Percentiles rank a stretch among this genome's conserved stretches.
Evolutionary conservation across 352 stramenopile genomes (phyloP).

Genomic region (Phytophthora hybrid): DNA sequence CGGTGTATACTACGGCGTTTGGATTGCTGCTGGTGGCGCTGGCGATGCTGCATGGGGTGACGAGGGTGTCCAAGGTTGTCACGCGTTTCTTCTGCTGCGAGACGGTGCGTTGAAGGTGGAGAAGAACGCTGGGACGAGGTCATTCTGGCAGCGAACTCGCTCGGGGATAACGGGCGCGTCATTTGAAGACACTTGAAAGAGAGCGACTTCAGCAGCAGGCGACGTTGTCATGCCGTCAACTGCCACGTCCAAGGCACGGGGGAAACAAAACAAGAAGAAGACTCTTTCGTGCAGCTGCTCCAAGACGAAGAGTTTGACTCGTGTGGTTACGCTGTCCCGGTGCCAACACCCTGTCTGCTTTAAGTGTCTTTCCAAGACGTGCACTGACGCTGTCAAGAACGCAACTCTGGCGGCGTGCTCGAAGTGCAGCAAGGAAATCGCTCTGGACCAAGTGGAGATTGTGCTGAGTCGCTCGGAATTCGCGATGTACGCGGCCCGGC

Average conservation of each 20-base stretch:
- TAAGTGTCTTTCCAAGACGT: conserved; percentile 32
- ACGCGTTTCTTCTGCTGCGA: conserved; percentile 72
- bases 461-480: conserved; percentile 31
- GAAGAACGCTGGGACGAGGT: conserved; percentile 36
- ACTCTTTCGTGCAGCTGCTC: conserved; percentile 22
- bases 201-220: conserved; percentile 5
- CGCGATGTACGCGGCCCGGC: conserved; percentile 25
- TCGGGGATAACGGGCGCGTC: conserved; percentile 11
- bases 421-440: conserved; percentile 37
- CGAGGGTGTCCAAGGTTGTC: conserved; percentile 49
- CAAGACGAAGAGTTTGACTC: not conserved
- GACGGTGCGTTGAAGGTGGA: conserved; percentile 21
- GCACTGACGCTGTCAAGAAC: conserved; percentile 21
- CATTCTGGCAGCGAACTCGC: conserved; percentile 5
- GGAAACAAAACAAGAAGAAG: conserved; percentile 1
- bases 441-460: conserved; percentile 32
- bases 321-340: conserved; percentile 24
- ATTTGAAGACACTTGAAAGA: conserved; percentile 30
- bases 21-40: conserved; percentile 42
- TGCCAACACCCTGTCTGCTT: conserved; percentile 33
- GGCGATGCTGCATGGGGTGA: conserved; percentile 51
- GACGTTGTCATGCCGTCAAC: conserved; percentile 26
- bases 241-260: conserved; percentile 11
- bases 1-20: conserved; percentile 43
- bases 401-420: conserved; percentile 18